These are phyloP conservation scores for Micractinium conductrix DNA, from an alignment of 139 green algal species.

Conservation along the genomic window DNA sequence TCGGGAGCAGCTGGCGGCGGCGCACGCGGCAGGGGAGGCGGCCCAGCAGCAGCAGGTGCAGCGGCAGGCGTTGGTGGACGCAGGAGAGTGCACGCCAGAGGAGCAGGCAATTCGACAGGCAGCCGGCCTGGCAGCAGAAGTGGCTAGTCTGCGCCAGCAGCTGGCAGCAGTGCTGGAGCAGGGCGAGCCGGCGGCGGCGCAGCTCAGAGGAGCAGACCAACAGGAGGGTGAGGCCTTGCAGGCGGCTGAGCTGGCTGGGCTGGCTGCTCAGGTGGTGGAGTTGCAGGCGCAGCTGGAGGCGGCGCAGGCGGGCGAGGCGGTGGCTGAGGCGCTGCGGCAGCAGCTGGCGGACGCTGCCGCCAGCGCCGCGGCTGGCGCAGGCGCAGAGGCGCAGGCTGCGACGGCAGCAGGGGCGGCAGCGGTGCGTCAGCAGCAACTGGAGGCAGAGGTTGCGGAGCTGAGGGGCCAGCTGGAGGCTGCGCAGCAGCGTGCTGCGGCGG, in stretches of 20 bases:
- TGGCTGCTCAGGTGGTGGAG: constrained; percentile 14
- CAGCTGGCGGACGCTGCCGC: neutral
- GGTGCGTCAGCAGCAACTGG: constrained; percentile 3
- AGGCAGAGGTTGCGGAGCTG: constrained; percentile 17
- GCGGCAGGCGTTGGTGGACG: too few species aligned
- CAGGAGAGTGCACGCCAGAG: too few species aligned
- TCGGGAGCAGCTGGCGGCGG: neutral
- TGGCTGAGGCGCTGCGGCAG: constrained; percentile 4
- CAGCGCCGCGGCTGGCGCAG: neutral
- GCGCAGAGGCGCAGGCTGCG: neutral
- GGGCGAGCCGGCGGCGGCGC: neutral
- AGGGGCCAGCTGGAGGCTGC: constrained; percentile 27
- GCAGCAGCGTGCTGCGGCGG: constrained; percentile 12
- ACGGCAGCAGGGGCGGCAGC: neutral
- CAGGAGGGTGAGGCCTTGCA: neutral
- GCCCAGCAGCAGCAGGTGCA: too few species aligned
- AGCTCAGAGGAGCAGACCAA: neutral
- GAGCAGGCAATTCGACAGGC: too few species aligned
- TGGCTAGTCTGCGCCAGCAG: neutral
- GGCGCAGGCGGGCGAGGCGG: constrained; percentile 1
- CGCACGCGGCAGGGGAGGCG: too few species aligned
- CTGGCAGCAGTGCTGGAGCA: neutral
- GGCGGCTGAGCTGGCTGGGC: constrained; percentile 4
- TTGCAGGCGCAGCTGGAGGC: constrained; percentile 38
- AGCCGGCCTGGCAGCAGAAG: neutral